Percentiles rank a stretch among this genome's conserved stretches.
Evolutionary conservation across 1,284 basidiomycete species (phyloP).

Genomic region (Ceratobasidium sp.): DNA sequence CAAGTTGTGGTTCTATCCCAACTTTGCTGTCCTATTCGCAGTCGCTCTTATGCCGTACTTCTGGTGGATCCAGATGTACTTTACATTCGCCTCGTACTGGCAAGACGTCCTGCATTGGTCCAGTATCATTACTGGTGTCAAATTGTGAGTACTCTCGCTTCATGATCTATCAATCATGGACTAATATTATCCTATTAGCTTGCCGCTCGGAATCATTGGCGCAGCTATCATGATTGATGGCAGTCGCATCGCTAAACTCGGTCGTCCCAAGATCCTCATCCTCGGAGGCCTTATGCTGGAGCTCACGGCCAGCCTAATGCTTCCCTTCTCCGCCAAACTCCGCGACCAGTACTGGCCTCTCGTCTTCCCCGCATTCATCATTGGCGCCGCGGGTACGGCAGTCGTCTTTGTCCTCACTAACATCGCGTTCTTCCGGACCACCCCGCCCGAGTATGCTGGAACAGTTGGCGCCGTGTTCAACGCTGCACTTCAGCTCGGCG

Average conservation of each 20-base stretch:
- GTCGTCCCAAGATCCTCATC: slow-evolving; percentile 64
- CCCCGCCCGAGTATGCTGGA: slow-evolving; percentile 45
- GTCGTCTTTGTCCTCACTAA: too few relatives aligned
- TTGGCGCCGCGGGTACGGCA: slow-evolving; percentile 22
- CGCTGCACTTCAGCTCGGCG: slow-evolving; percentile 48
- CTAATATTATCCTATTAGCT: background rate
- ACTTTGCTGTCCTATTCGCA: too few relatives aligned
- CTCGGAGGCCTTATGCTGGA: slow-evolving; percentile 59
- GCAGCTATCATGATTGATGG: slow-evolving; percentile 57
- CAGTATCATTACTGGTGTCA: slow-evolving; percentile 39
- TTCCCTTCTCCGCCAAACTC: slow-evolving; percentile 59
- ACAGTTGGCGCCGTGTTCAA: slow-evolving; percentile 49
- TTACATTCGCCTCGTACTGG: too few relatives aligned
- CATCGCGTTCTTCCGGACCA: too few relatives aligned
- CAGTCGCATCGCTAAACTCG: slow-evolving; percentile 58
- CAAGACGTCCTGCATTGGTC: slow-evolving; percentile 34
- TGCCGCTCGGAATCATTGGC: slow-evolving; percentile 50
- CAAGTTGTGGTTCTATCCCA: too few relatives aligned
- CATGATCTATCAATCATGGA: background rate
- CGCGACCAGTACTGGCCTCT: slow-evolving; percentile 62
- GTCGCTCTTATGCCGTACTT: too few relatives aligned
- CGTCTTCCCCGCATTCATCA: slow-evolving; percentile 64
- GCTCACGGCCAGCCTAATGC: slow-evolving; percentile 60
- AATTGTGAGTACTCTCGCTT: background rate
- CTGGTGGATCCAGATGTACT: too few relatives aligned